These are phyloP conservation scores for Lithospermum erythrorhizon DNA, from an alignment of 257 asterid species.

Conservation along the genomic window DNA sequence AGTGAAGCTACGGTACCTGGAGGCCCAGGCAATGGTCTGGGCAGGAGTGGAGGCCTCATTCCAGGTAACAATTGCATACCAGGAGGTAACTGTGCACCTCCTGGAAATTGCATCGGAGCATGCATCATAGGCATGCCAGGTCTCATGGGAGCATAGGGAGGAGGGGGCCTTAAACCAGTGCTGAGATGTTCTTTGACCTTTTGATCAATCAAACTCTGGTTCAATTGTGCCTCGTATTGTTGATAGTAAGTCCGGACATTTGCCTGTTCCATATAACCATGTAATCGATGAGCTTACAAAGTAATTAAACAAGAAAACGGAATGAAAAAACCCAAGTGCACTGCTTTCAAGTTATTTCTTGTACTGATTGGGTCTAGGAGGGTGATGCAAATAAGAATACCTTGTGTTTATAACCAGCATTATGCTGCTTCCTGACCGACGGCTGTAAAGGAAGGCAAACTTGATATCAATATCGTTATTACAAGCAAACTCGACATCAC, in stretches of 20 bases:
- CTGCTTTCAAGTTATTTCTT: no score
- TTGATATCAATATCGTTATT: neutral
- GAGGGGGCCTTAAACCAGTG: constrained; percentile 53
- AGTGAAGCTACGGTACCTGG: constrained; percentile 34
- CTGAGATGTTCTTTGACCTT: constrained; percentile 80
- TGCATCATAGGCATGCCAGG: constrained; percentile 64
- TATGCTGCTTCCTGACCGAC: constrained; percentile 92
- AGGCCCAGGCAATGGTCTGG: constrained; percentile 68
- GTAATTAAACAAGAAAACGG: neutral
- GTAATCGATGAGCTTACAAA: neutral
- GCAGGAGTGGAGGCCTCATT: constrained; percentile 61
- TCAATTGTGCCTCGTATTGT: constrained; percentile 90
- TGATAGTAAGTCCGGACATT: constrained; percentile 85
- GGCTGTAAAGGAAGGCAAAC: constrained; percentile 50
- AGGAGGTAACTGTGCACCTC: constrained; percentile 37
- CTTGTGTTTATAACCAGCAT: constrained; percentile 97
- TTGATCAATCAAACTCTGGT: constrained; percentile 90
- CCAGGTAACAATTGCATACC: constrained; percentile 40
- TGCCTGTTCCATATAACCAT: constrained; percentile 41
- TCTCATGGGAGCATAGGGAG: constrained; percentile 49
- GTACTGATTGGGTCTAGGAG: neutral
- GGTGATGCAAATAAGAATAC: constrained; percentile 19
- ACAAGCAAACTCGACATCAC: neutral
- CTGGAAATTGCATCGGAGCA: constrained; percentile 44
- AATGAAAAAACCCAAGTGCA: no score